Percentiles rank a stretch among this genome's conserved stretches.
These are phyloP conservation scores for Dactylellina cionopaga DNA, from an alignment of 2,329 filamentous ascomycete species.

Conservation along the genomic window DNA sequence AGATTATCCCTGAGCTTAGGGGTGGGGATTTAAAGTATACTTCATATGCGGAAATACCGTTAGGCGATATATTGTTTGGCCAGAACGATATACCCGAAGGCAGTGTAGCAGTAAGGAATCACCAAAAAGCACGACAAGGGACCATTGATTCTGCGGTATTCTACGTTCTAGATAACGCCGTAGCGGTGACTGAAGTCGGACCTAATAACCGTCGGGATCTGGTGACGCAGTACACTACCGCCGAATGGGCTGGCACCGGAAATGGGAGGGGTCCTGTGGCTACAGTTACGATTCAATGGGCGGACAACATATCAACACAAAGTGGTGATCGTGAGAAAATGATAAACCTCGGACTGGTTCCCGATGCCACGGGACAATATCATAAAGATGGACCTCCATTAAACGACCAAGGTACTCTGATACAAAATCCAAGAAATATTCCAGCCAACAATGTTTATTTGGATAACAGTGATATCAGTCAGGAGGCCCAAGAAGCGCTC, in stretches of 20 bases:
- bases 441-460: too few relatives aligned
- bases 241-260: conserved; percentile 2
- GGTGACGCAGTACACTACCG: background rate
- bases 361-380: background rate
- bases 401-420: too few relatives aligned
- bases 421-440: background rate
- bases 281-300: background rate
- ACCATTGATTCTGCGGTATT: background rate
- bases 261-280: background rate
- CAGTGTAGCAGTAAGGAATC: background rate
- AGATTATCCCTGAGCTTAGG: background rate
- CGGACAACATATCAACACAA: background rate
- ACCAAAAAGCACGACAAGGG: background rate
- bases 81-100: conserved; percentile 15
- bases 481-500: too few relatives aligned
- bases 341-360: background rate
- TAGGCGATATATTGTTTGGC: conserved; percentile 28
- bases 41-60: conserved; percentile 2
- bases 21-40: background rate
- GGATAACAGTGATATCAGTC: too few relatives aligned
- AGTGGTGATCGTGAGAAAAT: background rate
- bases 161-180: conserved; percentile 2
- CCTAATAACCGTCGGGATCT: background rate
- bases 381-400: too few relatives aligned
- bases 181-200: background rate